Percentiles rank a stretch among this genome's conserved stretches.
Conservation (phyloP, 2,329 filamentous ascomycete genomes). For the Alternaria novae-zelandiae region DNA sequence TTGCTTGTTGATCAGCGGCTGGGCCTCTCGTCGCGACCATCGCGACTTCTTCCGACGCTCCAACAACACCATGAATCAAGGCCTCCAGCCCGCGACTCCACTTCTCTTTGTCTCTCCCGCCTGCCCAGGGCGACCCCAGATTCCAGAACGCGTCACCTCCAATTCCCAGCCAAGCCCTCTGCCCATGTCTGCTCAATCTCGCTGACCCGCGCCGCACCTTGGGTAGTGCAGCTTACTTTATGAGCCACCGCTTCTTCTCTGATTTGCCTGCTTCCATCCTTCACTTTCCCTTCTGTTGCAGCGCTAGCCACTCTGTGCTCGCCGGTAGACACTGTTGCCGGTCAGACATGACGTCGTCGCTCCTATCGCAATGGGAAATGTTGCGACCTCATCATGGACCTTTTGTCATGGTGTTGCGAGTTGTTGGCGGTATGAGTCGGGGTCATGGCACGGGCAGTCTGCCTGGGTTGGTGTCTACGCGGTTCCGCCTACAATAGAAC, state of each 20-base stretch:
- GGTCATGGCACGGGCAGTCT: background rate
- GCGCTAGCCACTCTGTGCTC: background rate
- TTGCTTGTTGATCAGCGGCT: background rate
- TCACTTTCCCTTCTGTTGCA: background rate
- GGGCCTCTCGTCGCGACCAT: background rate
- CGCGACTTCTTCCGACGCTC: background rate
- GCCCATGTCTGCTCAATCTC: constrained; percentile 3
- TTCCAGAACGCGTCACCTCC: constrained; percentile 6
- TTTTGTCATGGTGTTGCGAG: background rate
- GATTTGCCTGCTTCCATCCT: background rate
- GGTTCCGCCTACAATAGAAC: background rate
- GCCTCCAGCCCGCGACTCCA: background rate
- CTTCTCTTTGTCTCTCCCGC: constrained; percentile 4
- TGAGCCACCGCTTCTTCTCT: constrained; percentile 14
- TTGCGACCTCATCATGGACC: background rate
- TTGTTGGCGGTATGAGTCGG: background rate
- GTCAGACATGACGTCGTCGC: constrained; percentile 6
- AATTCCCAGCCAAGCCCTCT: constrained; percentile 10
- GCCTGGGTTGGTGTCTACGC: background rate
- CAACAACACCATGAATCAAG: background rate
- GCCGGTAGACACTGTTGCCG: background rate
- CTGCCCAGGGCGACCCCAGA: constrained; percentile 11
- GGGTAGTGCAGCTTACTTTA: constrained; percentile 6
- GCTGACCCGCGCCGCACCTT: constrained; percentile 19
- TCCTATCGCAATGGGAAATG: background rate